Evolutionary conservation across 768 basidiomycete genomes (phyloP), one percentile per base, ranked within the genome.

Genomic region (Podaxis pistillaris): DNA sequence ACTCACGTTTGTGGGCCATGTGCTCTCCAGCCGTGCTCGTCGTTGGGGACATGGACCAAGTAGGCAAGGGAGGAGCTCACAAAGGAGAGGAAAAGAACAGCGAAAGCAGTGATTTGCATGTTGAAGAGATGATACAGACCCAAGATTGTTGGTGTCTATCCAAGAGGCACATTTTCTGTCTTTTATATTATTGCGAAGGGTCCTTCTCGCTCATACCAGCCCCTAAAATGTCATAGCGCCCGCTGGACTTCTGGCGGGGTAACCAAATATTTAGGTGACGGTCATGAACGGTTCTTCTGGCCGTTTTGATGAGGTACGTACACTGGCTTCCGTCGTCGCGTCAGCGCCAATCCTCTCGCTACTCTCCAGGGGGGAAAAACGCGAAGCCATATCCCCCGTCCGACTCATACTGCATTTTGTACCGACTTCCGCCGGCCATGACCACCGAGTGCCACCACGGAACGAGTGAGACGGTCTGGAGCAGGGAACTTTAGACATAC

Each of bases 41-140:
- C 60, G 46, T 56, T 62, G 2, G 60, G 60, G n/a, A 49, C 53
- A 17, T 56, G 47, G 26, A 62, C 60, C 53, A 62, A 46, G 54
- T 62, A 62, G 13, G 60, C 60, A 19, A 62, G 28, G 7, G 60
- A 62, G 15, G 60, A 62, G 54, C 28, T 56, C 15, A 26, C 30
- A 26, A 62, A 50, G 7, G 53, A 62, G 44, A 62, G 54, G 13
- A 62, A 24, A 38, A 62, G 60, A 24, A 54, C n/a, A 19, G 60
- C 17, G 22, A 56, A 56, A 40, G 28, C 22, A 22, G 44, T 8
- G 11, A 47, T 13, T 47, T 62, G 53, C 60, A 62, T 60, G 37
- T 40, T 8, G 22, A 33, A 13, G 17, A 33, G 19, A 12, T 50
- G 22, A 50, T 11, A 12, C 5, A 4, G 4, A 12, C 49, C 26